These are phyloP conservation scores for Euptelea pleiosperma DNA, from an alignment of 164 flowering plant genomes.

Conservation along the genomic window DNA sequence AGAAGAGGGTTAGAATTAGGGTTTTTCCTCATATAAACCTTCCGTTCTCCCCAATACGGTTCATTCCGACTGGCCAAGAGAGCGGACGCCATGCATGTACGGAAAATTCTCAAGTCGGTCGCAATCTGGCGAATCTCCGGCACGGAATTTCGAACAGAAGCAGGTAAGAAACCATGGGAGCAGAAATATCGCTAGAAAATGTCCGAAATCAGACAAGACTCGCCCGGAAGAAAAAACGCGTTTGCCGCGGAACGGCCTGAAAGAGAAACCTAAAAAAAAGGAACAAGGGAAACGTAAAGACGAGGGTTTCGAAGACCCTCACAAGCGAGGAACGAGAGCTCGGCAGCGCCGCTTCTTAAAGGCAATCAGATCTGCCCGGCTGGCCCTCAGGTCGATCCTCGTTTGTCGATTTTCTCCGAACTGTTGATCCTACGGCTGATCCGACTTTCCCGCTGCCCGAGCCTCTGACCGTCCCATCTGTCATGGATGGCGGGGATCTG, in stretches of 20 bases:
- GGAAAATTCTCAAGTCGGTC: background rate
- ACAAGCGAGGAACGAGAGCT: slow-evolving; percentile 20
- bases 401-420: slow-evolving; percentile 8
- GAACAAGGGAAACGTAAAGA: background rate
- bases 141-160: background rate
- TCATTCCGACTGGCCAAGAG: slow-evolving; percentile 32
- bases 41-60: slow-evolving; percentile 33
- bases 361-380: slow-evolving; percentile 33
- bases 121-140: slow-evolving; percentile 13
- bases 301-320: slow-evolving; percentile 26
- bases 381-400: background rate
- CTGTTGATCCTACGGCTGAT: slow-evolving; percentile 11
- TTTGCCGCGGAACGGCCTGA: background rate
- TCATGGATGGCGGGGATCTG: slow-evolving; percentile 20
- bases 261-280: background rate
- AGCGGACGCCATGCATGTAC: slow-evolving; percentile 37
- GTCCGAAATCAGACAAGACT: background rate
- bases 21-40: slow-evolving; percentile 41
- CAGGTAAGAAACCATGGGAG: background rate
- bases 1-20: slow-evolving; percentile 19
- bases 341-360: slow-evolving; percentile 26
- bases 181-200: background rate
- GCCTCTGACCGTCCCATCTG: slow-evolving; percentile 25
- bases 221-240: background rate
- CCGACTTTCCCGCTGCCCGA: slow-evolving; percentile 19